Conservation (phyloP, 1,284 basidiomycete genomes). For the Marasmius tenuissimus region DNA sequence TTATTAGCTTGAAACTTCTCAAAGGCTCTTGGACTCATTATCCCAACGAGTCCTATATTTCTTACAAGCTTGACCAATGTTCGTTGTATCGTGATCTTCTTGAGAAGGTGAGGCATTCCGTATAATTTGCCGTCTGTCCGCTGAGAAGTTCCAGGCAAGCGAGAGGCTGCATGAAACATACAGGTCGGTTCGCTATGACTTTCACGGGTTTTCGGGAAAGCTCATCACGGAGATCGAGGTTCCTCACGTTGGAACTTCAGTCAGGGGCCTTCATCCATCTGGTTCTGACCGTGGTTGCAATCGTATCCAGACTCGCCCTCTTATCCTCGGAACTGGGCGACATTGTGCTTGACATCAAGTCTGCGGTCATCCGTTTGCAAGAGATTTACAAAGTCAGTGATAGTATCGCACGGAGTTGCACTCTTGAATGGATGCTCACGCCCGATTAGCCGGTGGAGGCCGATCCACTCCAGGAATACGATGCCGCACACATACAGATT, state of each 20-base stretch:
- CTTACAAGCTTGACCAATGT: slow-evolving; percentile 34
- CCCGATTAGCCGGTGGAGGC: not conserved
- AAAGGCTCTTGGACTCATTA: slow-evolving; percentile 63
- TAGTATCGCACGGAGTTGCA: not conserved
- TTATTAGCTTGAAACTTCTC: slow-evolving; percentile 42
- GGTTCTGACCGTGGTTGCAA: slow-evolving; percentile 56
- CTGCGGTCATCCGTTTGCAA: slow-evolving; percentile 2
- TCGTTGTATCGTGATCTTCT: slow-evolving; percentile 35
- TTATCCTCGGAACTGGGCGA: slow-evolving; percentile 47
- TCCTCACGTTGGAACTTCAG: slow-evolving; percentile 65
- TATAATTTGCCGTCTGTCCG: slow-evolving; percentile 1
- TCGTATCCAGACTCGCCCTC: slow-evolving; percentile 55
- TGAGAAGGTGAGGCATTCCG: slow-evolving; percentile 41
- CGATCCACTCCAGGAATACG: not conserved
- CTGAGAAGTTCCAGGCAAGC: slow-evolving; percentile 41
- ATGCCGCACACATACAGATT: no score
- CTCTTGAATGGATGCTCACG: not conserved
- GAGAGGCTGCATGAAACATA: slow-evolving; percentile 47
- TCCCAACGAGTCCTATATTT: slow-evolving; percentile 39
- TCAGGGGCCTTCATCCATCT: slow-evolving; percentile 71
- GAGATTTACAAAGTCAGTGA: slow-evolving; percentile 3
- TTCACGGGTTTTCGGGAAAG: slow-evolving; percentile 3
- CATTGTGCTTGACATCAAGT: slow-evolving; percentile 25
- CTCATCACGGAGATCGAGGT: slow-evolving; percentile 32
- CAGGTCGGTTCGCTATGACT: slow-evolving; percentile 36